Percentiles rank a stretch among this genome's conserved stretches.
phyloP scores from a whole-genome alignment of 208 protist genomes.

The Tritrichomonas musculus region DNA sequence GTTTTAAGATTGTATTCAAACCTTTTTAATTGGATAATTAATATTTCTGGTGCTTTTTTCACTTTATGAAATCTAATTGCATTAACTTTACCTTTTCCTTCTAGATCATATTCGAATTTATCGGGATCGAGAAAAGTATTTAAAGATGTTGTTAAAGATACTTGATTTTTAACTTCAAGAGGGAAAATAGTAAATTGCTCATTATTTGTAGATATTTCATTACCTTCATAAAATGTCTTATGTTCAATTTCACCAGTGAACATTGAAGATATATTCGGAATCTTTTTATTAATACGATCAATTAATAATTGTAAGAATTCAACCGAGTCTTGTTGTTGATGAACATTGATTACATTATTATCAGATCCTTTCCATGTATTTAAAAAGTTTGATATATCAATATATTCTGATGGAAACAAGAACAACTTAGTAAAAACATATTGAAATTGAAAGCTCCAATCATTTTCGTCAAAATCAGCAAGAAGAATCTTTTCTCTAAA shows the following conservation, averaged over 20 bases:
- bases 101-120: not conserved
- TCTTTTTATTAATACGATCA: not conserved
- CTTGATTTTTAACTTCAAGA: not conserved
- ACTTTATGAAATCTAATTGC: not conserved
- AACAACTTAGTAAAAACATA: not conserved
- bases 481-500: not conserved
- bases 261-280: not conserved
- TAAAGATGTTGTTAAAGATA: not conserved
- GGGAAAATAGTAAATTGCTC: not conserved
- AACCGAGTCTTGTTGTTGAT: constrained; percentile 16
- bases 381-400: not conserved
- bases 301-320: constrained; percentile 10
- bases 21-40: not conserved
- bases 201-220: not conserved
- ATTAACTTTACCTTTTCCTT: constrained; percentile 4
- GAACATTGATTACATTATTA: not conserved
- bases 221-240: not conserved
- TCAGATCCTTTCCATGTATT: not conserved
- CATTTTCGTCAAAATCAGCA: not conserved
- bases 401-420: not conserved
- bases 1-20: not conserved
- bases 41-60: not conserved
- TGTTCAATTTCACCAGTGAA: not conserved
- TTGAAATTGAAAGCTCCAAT: not conserved
- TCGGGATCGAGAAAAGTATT: not conserved